Conservation (phyloP, 352 stramenopile species). For the Plasmopara muralis region DNA sequence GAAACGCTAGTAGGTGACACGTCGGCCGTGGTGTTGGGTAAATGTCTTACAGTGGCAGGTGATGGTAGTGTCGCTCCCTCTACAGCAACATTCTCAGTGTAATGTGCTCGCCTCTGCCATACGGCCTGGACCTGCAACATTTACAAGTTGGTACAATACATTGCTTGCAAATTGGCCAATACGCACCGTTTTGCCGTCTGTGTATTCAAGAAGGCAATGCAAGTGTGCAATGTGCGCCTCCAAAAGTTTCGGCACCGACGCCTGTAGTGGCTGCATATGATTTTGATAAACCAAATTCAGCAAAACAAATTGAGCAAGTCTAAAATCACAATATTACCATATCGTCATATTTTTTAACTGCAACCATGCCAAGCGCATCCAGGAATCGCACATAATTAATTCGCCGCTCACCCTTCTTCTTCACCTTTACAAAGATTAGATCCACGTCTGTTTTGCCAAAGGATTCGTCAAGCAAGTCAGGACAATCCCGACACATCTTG, state of each 20-base stretch:
- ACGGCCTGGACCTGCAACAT: slow-evolving; percentile 45
- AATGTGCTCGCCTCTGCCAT: slow-evolving; percentile 51
- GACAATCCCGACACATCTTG: slow-evolving; percentile 78
- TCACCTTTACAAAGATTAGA: slow-evolving; percentile 82
- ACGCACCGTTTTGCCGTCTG: slow-evolving; percentile 44
- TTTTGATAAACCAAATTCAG: too few species aligned
- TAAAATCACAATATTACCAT: slow-evolving; percentile 33
- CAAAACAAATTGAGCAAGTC: background rate
- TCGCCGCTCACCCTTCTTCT: slow-evolving; percentile 78
- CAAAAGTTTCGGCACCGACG: slow-evolving; percentile 57
- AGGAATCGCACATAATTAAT: slow-evolving; percentile 83
- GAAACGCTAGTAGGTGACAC: too few species aligned
- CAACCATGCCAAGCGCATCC: slow-evolving; percentile 79
- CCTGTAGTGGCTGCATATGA: slow-evolving; percentile 38
- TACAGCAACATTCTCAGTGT: slow-evolving; percentile 17
- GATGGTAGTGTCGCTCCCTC: slow-evolving; percentile 5
- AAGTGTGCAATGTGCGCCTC: slow-evolving; percentile 58
- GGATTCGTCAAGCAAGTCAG: slow-evolving; percentile 40
- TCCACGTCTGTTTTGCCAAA: slow-evolving; percentile 80
- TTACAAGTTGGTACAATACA: background rate
- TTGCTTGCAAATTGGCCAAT: background rate
- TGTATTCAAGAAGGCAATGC: slow-evolving; percentile 58
- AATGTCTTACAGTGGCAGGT: background rate
- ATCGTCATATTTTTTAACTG: slow-evolving; percentile 70
- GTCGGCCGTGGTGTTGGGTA: background rate